Conservation (phyloP, 2,329 filamentous ascomycete species). For the Pseudogymnoascus sp. region DNA sequence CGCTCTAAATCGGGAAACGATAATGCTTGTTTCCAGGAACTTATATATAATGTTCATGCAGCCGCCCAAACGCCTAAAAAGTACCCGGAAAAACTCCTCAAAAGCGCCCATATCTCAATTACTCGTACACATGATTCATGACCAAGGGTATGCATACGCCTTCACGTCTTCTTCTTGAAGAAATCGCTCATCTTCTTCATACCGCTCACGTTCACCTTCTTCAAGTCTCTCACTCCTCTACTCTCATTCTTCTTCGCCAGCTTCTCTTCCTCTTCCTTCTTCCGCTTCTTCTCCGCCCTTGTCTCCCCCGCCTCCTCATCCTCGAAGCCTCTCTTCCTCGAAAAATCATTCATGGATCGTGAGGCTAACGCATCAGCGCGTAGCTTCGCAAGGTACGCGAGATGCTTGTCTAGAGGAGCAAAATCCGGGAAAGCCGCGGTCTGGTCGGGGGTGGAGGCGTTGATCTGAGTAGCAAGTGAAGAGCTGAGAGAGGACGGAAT, state of each 20-base stretch:
- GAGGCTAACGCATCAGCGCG: constrained; percentile 64
- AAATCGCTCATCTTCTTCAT: constrained; percentile 98
- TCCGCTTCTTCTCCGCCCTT: constrained; percentile 71
- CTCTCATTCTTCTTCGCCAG: constrained; percentile 70
- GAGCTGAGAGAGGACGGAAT: constrained; percentile 32
- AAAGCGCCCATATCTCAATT: not conserved
- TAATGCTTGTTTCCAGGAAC: not conserved
- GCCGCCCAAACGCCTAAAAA: not conserved
- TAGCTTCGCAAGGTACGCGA: constrained; percentile 56
- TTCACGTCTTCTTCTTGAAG: constrained; percentile 58
- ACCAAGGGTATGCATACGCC: not conserved
- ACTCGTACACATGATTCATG: not conserved
- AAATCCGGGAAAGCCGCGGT: constrained; percentile 50
- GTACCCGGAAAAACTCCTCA: not conserved
- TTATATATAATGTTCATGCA: not conserved
- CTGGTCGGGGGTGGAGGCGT: constrained; percentile 14
- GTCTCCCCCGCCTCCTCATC: constrained; percentile 50
- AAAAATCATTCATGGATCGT: constrained; percentile 60
- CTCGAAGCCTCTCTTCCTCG: constrained; percentile 57
- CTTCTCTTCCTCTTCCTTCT: constrained; percentile 82
- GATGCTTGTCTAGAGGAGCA: constrained; percentile 59
- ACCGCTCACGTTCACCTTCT: constrained; percentile 81
- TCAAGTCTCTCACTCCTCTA: constrained; percentile 67
- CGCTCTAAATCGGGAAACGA: not conserved
- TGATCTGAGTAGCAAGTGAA: constrained; percentile 32